Evolutionary conservation across 352 stramenopile genomes (phyloP).

Genomic region (Stephanocyclus meneghinianus): DNA sequence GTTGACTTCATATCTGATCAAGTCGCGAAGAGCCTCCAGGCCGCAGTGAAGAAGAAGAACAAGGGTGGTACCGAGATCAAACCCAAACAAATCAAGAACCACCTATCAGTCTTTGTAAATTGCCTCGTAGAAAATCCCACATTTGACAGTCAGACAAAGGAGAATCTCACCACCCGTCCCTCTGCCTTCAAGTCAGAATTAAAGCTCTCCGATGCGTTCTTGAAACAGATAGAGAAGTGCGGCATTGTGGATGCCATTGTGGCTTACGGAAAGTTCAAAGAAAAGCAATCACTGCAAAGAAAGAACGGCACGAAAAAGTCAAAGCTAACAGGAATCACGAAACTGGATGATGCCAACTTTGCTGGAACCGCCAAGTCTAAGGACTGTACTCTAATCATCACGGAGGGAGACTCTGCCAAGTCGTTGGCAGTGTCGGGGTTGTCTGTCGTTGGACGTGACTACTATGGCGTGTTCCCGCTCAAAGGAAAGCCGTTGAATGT

Average conservation of each 20-base stretch:
- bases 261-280: conserved; percentile 90
- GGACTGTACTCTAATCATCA: conserved; percentile 96
- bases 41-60: conserved; percentile 90
- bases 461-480: conserved; percentile 98
- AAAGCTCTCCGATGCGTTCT: conserved; percentile 90
- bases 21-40: conserved; percentile 82
- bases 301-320: conserved; percentile 85
- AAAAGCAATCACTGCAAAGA: conserved; percentile 90
- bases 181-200: conserved; percentile 88
- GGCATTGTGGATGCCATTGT: conserved; percentile 94
- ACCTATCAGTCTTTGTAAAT: conserved; percentile 98
- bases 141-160: conserved; percentile 99
- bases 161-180: conserved; percentile 93
- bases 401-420: conserved; percentile 99
- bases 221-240: conserved; percentile 93
- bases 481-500: conserved; percentile 99
- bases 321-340: conserved; percentile 92
- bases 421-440: conserved; percentile 97
- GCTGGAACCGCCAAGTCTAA: conserved; percentile 88
- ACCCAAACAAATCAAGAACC: conserved; percentile 93
- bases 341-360: conserved; percentile 98
- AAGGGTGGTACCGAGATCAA: conserved; percentile 91
- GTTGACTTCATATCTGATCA: conserved; percentile 93
- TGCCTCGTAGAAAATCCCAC: conserved; percentile 97
- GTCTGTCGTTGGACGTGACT: conserved; percentile 95